A percentile compares a stretch with the other conserved stretches of the same genome.
phyloP scores from a whole-genome alignment of 768 basidiomycete species.

The Boletus subparvulus region DNA sequence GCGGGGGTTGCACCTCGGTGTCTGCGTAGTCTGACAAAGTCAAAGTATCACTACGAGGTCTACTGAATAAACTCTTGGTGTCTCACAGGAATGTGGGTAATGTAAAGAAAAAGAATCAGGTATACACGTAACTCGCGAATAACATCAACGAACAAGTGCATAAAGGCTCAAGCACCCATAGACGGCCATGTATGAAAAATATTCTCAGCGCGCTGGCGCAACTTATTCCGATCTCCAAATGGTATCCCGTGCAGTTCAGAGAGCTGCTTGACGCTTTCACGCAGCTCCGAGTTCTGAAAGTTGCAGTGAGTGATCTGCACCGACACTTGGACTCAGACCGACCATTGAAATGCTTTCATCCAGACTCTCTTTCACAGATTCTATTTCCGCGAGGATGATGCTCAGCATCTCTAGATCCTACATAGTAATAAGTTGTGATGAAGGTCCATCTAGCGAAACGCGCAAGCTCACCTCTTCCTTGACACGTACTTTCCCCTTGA shows the following conservation, averaged over 20 bases:
- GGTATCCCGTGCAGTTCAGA: constrained; percentile 30
- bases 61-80: not conserved
- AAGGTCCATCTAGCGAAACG: not conserved
- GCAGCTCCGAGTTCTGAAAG: constrained; percentile 20
- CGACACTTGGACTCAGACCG: not conserved
- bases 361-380: constrained; percentile 21
- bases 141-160: not conserved
- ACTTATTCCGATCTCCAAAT: constrained; percentile 28
- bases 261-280: constrained; percentile 23
- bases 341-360: constrained; percentile 13
- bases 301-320: not conserved
- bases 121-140: not conserved
- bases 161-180: constrained; percentile 2
- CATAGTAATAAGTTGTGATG: not conserved
- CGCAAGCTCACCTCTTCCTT: constrained; percentile 19
- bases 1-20: not conserved
- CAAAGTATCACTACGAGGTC: constrained; percentile 2
- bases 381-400: constrained; percentile 30
- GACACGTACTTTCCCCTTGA: constrained; percentile 29
- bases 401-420: constrained; percentile 30
- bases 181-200: constrained; percentile 18
- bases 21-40: not conserved
- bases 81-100: not conserved
- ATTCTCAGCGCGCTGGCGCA: constrained; percentile 23
- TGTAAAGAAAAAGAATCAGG: not conserved